phyloP scores from a whole-genome alignment of 1,139 yeast genomes.

The Zygosaccharomyces sapae region DNA sequence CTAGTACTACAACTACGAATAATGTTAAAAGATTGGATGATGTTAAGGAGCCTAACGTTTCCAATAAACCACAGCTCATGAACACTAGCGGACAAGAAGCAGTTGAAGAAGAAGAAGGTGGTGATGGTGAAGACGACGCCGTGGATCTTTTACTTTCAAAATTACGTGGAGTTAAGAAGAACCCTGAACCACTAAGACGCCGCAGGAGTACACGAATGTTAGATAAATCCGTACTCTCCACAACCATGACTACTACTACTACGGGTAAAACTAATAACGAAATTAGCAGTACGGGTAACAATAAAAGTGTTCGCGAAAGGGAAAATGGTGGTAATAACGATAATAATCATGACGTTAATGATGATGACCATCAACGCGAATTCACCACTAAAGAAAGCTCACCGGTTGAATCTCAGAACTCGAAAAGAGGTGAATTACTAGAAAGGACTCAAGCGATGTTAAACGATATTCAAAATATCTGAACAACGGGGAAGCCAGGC shows the following conservation, averaged over 20 bases:
- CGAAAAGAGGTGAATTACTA: constrained; percentile 12
- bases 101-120: constrained; percentile 8
- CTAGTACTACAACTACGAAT: background rate
- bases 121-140: constrained; percentile 23
- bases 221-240: constrained; percentile 3
- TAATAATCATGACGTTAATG: no score
- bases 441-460: constrained; percentile 22
- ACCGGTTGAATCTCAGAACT: constrained; percentile 1
- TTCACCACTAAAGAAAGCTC: background rate
- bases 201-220: constrained; percentile 17
- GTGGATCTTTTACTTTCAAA: constrained; percentile 29
- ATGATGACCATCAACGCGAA: background rate
- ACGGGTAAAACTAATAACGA: background rate
- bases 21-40: background rate
- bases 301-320: background rate
- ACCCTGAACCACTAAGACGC: constrained; percentile 19
- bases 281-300: background rate
- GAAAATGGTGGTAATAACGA: background rate
- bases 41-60: background rate
- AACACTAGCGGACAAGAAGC: constrained; percentile 26
- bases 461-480: constrained; percentile 19
- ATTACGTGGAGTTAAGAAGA: constrained; percentile 26
- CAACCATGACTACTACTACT: background rate
- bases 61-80: background rate
- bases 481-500: background rate